These are phyloP conservation scores for Alternaria panax DNA, from an alignment of 2,329 filamentous ascomycete genomes.

Conservation along the genomic window DNA sequence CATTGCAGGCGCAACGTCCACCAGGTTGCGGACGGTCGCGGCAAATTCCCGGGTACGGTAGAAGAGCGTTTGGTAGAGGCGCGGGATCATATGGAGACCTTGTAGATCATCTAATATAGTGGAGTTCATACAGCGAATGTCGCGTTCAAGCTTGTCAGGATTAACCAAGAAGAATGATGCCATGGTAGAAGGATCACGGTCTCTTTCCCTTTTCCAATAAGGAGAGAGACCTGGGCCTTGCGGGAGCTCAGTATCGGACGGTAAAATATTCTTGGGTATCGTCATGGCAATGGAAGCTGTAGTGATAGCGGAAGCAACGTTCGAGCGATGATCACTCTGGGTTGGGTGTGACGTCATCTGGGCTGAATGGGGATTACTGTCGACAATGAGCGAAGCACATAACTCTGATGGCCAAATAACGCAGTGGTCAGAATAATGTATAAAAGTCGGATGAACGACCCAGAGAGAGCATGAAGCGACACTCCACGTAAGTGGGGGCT, in stretches of 20 bases:
- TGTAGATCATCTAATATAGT: slow-evolving; percentile 4
- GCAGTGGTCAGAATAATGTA: neutral
- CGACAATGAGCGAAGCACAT: neutral
- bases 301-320: neutral
- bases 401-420: neutral
- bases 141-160: neutral
- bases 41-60: slow-evolving; percentile 17
- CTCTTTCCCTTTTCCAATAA: neutral
- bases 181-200: neutral
- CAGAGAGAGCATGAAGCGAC: neutral
- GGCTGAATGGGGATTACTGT: neutral
- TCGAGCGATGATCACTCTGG: neutral
- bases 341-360: neutral
- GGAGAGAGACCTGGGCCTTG: neutral
- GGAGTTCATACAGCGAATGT: slow-evolving; percentile 9
- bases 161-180: neutral
- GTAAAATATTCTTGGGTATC: neutral
- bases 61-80: slow-evolving; percentile 15
- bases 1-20: neutral
- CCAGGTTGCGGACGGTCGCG: slow-evolving; percentile 12
- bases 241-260: neutral
- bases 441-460: neutral
- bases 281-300: neutral
- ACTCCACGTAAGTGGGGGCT: neutral
- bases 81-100: slow-evolving; percentile 2